Conservation (phyloP, 495 filamentous ascomycete species). For the Pyrenula aspistea region DNA sequence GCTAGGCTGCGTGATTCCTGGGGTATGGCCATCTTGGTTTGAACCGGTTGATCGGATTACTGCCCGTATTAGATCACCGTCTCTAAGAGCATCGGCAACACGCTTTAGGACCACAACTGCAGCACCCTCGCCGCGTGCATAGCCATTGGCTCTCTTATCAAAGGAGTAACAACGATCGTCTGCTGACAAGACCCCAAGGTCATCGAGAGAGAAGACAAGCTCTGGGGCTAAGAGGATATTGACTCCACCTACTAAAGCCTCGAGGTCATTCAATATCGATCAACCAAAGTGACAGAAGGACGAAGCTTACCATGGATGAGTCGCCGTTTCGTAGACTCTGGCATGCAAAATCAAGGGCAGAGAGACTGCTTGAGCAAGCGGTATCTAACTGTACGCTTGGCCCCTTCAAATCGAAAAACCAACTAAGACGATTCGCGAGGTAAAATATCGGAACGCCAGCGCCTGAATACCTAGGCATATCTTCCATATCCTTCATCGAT, state of each 20-base stretch:
- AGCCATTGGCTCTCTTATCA: constrained; percentile 24
- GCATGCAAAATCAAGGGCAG: constrained; percentile 28
- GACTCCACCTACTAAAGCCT: constrained; percentile 15
- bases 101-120: constrained; percentile 23
- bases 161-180: constrained; percentile 19
- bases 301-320: constrained; percentile 1
- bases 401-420: constrained; percentile 33
- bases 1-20: constrained; percentile 30
- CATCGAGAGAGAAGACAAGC: constrained; percentile 10
- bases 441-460: constrained; percentile 29
- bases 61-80: constrained; percentile 29
- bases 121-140: constrained; percentile 29
- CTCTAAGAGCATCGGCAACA: constrained; percentile 18
- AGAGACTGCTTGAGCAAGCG: constrained; percentile 33
- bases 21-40: constrained; percentile 18
- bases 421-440: constrained; percentile 28
- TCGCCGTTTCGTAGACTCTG: constrained; percentile 22
- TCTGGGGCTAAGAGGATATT: constrained; percentile 17
- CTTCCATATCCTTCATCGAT: constrained; percentile 2
- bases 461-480: not conserved
- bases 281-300: not conserved
- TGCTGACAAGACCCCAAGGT: constrained; percentile 17
- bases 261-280: constrained; percentile 5
- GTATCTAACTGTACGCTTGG: constrained; percentile 34
- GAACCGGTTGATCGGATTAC: constrained; percentile 24